These are phyloP conservation scores for Yamadazyma epiphylla DNA, from an alignment of 1,139 yeast genomes.

Conservation along the genomic window DNA sequence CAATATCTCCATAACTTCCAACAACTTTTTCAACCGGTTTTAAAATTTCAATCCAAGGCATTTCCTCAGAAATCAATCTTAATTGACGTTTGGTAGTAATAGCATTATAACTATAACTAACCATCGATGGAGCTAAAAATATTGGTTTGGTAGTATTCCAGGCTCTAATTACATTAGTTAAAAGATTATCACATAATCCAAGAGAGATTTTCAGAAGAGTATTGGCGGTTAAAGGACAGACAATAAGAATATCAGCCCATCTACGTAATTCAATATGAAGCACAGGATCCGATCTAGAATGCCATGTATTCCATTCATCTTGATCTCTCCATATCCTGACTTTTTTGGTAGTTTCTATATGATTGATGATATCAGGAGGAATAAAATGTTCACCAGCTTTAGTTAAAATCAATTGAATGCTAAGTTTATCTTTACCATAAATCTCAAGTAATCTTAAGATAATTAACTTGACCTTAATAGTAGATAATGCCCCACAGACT, in stretches of 20 bases:
- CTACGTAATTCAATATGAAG: slow-evolving; percentile 87
- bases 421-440: slow-evolving; percentile 67
- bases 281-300: slow-evolving; percentile 81
- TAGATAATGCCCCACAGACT: slow-evolving; percentile 85
- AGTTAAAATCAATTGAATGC: slow-evolving; percentile 79
- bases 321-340: slow-evolving; percentile 81
- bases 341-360: slow-evolving; percentile 32
- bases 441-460: slow-evolving; percentile 75
- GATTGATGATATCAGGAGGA: slow-evolving; percentile 48
- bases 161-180: slow-evolving; percentile 85
- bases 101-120: slow-evolving; percentile 83
- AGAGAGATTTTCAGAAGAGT: slow-evolving; percentile 85
- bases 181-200: slow-evolving; percentile 84
- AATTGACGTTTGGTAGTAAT: slow-evolving; percentile 83
- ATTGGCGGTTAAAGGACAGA: slow-evolving; percentile 89
- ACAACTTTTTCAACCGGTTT: slow-evolving; percentile 92
- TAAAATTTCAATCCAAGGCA: slow-evolving; percentile 87
- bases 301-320: slow-evolving; percentile 93
- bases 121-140: slow-evolving; percentile 91
- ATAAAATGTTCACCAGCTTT: slow-evolving; percentile 81
- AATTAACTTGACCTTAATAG: slow-evolving; percentile 69
- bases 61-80: slow-evolving; percentile 70
- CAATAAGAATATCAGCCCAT: slow-evolving; percentile 90
- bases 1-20: slow-evolving; percentile 91
- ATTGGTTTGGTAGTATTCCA: slow-evolving; percentile 92